These are phyloP conservation scores for Croton setiger DNA, from an alignment of 441 rosid genomes.

Conservation along the genomic window DNA sequence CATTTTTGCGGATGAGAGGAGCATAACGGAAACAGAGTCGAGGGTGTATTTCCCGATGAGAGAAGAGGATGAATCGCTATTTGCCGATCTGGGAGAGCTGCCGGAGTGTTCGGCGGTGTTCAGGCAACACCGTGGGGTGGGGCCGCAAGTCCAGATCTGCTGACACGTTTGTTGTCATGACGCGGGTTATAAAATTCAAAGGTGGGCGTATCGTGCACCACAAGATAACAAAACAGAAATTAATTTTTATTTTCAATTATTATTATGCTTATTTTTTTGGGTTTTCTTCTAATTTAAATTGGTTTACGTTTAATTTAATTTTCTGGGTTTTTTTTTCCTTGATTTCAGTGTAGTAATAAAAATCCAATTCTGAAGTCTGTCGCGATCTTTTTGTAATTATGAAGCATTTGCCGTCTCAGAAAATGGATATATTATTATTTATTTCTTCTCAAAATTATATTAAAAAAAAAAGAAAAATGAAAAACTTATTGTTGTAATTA, in stretches of 20 bases:
- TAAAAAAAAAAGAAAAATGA: not conserved
- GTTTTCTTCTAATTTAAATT: not conserved
- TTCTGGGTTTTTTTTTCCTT: slow-evolving; percentile 20
- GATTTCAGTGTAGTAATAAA: slow-evolving; percentile 47
- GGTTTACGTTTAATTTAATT: slow-evolving; percentile 7
- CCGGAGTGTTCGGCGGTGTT: slow-evolving; percentile 92
- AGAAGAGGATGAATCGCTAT: slow-evolving; percentile 89
- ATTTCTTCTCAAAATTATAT: not conserved
- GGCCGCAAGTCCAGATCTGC: slow-evolving; percentile 75
- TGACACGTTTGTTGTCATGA: slow-evolving; percentile 44
- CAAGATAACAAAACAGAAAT: slow-evolving; percentile 19
- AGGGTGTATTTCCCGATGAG: slow-evolving; percentile 66
- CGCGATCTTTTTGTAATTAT: slow-evolving; percentile 28
- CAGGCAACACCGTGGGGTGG: slow-evolving; percentile 52
- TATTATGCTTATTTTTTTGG: slow-evolving; percentile 7
- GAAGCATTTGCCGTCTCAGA: slow-evolving; percentile 28
- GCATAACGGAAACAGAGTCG: slow-evolving; percentile 23
- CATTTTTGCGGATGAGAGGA: slow-evolving; percentile 45
- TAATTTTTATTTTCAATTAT: not conserved
- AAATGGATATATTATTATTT: not conserved
- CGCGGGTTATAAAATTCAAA: slow-evolving; percentile 29
- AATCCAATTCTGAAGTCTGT: slow-evolving; percentile 27
- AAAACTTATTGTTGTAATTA: not conserved
- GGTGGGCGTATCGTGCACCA: slow-evolving; percentile 28
- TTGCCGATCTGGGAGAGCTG: slow-evolving; percentile 93